These are phyloP conservation scores for Saccharomycopsis sp. DNA, from an alignment of 805 yeast species.

Conservation along the genomic window DNA sequence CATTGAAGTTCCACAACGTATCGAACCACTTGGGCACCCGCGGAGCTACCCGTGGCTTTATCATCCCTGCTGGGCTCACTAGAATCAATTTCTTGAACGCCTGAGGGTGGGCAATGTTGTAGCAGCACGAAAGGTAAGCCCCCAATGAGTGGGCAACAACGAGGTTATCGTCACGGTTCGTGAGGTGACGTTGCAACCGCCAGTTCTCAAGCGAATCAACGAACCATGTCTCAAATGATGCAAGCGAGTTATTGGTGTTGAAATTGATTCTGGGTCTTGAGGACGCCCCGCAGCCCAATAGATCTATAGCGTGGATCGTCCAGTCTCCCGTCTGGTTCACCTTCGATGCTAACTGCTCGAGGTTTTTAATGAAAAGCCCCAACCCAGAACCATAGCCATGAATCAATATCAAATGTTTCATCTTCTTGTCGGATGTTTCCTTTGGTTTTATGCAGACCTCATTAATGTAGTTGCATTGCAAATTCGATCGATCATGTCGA, in stretches of 20 bases:
- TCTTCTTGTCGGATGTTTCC: slow-evolving; percentile 24
- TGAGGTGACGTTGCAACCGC: slow-evolving; percentile 44
- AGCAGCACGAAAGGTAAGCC: slow-evolving; percentile 68
- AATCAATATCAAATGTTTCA: slow-evolving; percentile 58
- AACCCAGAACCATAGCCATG: slow-evolving; percentile 97
- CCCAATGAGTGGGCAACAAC: slow-evolving; percentile 90
- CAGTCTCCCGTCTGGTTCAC: slow-evolving; percentile 37
- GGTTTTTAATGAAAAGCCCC: slow-evolving; percentile 75
- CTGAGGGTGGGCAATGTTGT: slow-evolving; percentile 54
- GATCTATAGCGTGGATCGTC: slow-evolving; percentile 79
- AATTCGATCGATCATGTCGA: background rate
- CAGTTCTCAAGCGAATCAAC: slow-evolving; percentile 56
- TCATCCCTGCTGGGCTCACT: slow-evolving; percentile 87
- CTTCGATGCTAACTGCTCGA: slow-evolving; percentile 41
- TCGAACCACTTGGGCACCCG: slow-evolving; percentile 72
- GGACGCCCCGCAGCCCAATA: slow-evolving; percentile 87
- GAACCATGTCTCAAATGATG: slow-evolving; percentile 32
- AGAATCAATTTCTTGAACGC: slow-evolving; percentile 63
- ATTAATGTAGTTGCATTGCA: slow-evolving; percentile 46
- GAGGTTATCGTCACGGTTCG: slow-evolving; percentile 38
- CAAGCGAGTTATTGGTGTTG: slow-evolving; percentile 11
- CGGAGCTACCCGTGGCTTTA: slow-evolving; percentile 36
- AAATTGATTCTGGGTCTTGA: slow-evolving; percentile 60
- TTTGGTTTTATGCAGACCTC: slow-evolving; percentile 62
- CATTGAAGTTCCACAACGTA: slow-evolving; percentile 76